Percentiles rank a stretch among this genome's conserved stretches.
These are phyloP conservation scores for Penicillium waksmanii DNA, from an alignment of 495 filamentous ascomycete species.

Conservation along the genomic window DNA sequence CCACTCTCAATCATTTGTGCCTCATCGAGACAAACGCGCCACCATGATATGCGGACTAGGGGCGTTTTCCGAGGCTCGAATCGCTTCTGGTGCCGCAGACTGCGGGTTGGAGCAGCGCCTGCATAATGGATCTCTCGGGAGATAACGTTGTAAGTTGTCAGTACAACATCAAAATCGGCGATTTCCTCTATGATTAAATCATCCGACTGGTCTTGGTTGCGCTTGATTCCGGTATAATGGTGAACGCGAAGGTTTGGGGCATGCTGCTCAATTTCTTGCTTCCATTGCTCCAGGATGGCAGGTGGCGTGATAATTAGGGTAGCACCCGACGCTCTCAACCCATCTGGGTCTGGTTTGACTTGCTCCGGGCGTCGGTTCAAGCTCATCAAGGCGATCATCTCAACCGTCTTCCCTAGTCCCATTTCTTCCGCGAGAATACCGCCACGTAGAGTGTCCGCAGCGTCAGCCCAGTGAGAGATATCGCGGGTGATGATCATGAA, in stretches of 20 bases:
- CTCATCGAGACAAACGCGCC: slow-evolving; percentile 91
- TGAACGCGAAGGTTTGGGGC: slow-evolving; percentile 61
- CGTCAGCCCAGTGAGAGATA: slow-evolving; percentile 46
- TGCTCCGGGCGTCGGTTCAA: slow-evolving; percentile 53
- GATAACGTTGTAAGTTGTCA: slow-evolving; percentile 85
- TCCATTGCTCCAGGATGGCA: slow-evolving; percentile 85
- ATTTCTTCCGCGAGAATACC: slow-evolving; percentile 91
- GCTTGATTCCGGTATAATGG: slow-evolving; percentile 54
- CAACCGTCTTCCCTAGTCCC: slow-evolving; percentile 94
- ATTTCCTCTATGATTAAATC: slow-evolving; percentile 51
- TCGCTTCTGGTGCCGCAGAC: slow-evolving; percentile 65
- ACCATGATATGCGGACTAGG: slow-evolving; percentile 80
- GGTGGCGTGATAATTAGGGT: slow-evolving; percentile 89
- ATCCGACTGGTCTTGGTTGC: slow-evolving; percentile 40
- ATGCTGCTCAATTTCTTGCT: slow-evolving; percentile 73
- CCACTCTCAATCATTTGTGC: slow-evolving; percentile 94
- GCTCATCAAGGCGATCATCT: slow-evolving; percentile 77
- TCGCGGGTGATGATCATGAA: slow-evolving; percentile 64
- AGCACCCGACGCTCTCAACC: slow-evolving; percentile 49
- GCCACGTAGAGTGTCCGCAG: slow-evolving; percentile 46
- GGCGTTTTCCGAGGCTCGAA: slow-evolving; percentile 74
- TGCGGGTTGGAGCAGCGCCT: slow-evolving; percentile 62
- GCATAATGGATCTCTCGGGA: slow-evolving; percentile 78
- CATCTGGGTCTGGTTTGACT: slow-evolving; percentile 29
- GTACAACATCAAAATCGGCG: slow-evolving; percentile 71